Percentiles rank a stretch among this genome's conserved stretches.
phyloP scores from a whole-genome alignment of 768 basidiomycete genomes.

The Dioszegia hungarica region DNA sequence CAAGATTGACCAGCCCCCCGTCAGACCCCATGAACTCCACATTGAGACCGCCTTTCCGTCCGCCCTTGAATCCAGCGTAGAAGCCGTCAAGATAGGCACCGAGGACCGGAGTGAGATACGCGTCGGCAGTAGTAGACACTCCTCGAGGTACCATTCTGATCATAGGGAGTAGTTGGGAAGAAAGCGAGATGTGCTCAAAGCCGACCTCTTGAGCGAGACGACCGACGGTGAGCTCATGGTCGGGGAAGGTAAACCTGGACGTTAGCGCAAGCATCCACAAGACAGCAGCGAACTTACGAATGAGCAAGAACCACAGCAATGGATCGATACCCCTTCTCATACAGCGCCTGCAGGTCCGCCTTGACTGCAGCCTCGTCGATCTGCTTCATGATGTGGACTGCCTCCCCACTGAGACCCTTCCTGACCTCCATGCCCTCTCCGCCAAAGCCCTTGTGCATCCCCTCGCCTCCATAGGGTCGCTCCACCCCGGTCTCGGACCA shows the following conservation, averaged over 20 bases:
- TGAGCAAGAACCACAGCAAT: constrained; percentile 85
- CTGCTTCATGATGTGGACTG: constrained; percentile 71
- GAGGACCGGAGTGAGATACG: constrained; percentile 88
- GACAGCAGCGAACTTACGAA: constrained; percentile 57
- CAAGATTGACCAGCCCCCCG: constrained; percentile 49
- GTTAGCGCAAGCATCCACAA: neutral
- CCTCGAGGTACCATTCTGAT: constrained; percentile 76
- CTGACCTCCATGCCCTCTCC: constrained; percentile 57
- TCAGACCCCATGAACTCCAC: constrained; percentile 97
- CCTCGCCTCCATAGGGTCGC: constrained; percentile 68
- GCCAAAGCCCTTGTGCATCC: constrained; percentile 58
- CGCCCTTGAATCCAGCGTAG: constrained; percentile 78
- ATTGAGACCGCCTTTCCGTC: constrained; percentile 58
- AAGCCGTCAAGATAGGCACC: constrained; percentile 82
- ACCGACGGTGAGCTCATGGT: constrained; percentile 73
- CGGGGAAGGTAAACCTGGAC: constrained; percentile 61
- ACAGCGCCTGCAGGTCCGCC: constrained; percentile 64
- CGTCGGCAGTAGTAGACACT: constrained; percentile 86
- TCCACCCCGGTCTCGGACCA: constrained; percentile 66
- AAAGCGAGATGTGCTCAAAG: constrained; percentile 85
- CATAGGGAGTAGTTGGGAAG: constrained; percentile 53
- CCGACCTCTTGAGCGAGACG: constrained; percentile 69
- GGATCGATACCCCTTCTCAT: constrained; percentile 76
- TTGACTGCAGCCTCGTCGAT: constrained; percentile 63
- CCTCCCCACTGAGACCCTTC: constrained; percentile 78